A percentile compares a stretch with the other conserved stretches of the same genome.
Evolutionary conservation across 208 protist genomes (phyloP).

Genomic region (Spongospora subterranea): DNA sequence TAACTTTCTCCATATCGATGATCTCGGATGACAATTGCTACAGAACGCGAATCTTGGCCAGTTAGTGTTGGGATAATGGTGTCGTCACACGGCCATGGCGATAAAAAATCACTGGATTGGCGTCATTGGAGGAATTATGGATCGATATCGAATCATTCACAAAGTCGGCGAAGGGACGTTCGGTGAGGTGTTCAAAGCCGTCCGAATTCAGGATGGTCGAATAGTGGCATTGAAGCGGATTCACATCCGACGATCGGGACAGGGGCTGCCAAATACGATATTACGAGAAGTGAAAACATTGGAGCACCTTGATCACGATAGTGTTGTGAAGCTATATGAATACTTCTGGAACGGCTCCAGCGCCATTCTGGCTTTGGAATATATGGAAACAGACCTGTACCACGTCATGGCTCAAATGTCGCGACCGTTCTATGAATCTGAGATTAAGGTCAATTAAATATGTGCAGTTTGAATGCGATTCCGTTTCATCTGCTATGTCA

Average conservation of each 20-base stretch:
- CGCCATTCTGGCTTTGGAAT: conserved; percentile 3
- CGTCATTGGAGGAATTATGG: too few species aligned
- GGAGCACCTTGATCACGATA: conserved; percentile 29
- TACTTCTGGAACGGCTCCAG: conserved; percentile 52
- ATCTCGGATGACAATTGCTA: too few species aligned
- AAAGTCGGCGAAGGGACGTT: conserved; percentile 68
- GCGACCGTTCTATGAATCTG: conserved; percentile 55
- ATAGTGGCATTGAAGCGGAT: conserved; percentile 68
- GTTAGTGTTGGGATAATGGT: too few species aligned
- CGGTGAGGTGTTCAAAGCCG: conserved; percentile 58
- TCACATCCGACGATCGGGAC: conserved; percentile 53
- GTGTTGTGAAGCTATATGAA: conserved; percentile 66
- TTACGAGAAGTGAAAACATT: conserved; percentile 58
- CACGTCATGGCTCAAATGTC: conserved; percentile 44
- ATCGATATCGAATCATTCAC: background rate
- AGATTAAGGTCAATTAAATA: conserved; percentile 63
- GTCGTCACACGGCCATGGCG: too few species aligned
- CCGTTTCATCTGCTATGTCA: background rate
- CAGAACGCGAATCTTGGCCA: too few species aligned
- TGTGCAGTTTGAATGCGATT: too few species aligned
- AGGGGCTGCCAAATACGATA: conserved; percentile 58
- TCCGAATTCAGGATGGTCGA: conserved; percentile 30
- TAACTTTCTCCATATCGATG: too few species aligned
- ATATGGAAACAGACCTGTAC: background rate
- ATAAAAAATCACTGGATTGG: too few species aligned